Percentiles rank a stretch among this genome's conserved stretches.
Evolutionary conservation across 371 early-diverging fungal genomes (phyloP).

Genomic region (Haplosporangium sp.): DNA sequence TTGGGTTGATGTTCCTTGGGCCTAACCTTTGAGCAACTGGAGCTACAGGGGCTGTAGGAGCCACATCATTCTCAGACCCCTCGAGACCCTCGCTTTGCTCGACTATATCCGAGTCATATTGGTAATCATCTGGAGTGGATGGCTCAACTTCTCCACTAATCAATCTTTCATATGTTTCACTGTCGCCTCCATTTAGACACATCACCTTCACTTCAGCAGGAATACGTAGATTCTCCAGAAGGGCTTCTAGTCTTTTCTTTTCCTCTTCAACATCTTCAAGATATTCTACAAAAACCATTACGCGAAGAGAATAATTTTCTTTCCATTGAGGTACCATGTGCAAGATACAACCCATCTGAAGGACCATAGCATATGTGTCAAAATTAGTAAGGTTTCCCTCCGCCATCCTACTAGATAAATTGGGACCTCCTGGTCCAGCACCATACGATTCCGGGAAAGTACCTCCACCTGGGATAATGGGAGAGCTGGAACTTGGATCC

Average conservation of each 20-base stretch:
- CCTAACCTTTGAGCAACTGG: slow-evolving; percentile 15
- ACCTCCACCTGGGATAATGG: background rate
- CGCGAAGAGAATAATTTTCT: slow-evolving; percentile 62
- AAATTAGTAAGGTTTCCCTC: slow-evolving; percentile 64
- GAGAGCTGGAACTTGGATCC: slow-evolving; percentile 13
- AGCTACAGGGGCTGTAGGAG: slow-evolving; percentile 13
- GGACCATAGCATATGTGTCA: slow-evolving; percentile 77
- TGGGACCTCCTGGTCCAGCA: background rate
- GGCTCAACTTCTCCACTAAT: slow-evolving; percentile 26
- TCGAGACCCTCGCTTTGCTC: background rate
- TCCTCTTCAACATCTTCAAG: slow-evolving; percentile 64
- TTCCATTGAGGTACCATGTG: slow-evolving; percentile 72
- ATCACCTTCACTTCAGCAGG: slow-evolving; percentile 66
- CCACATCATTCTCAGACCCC: background rate
- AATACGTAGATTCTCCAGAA: slow-evolving; percentile 68
- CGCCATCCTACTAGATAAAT: background rate
- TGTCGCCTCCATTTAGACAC: slow-evolving; percentile 58
- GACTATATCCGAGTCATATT: background rate
- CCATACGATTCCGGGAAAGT: background rate
- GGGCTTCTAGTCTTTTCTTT: slow-evolving; percentile 56
- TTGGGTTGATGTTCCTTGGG: slow-evolving; percentile 29
- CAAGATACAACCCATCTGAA: slow-evolving; percentile 77
- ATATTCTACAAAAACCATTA: slow-evolving; percentile 73
- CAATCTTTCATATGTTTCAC: slow-evolving; percentile 57
- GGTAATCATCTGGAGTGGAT: background rate